Conservation (phyloP, 306 rosid species). For the Castanea crenata region DNA sequence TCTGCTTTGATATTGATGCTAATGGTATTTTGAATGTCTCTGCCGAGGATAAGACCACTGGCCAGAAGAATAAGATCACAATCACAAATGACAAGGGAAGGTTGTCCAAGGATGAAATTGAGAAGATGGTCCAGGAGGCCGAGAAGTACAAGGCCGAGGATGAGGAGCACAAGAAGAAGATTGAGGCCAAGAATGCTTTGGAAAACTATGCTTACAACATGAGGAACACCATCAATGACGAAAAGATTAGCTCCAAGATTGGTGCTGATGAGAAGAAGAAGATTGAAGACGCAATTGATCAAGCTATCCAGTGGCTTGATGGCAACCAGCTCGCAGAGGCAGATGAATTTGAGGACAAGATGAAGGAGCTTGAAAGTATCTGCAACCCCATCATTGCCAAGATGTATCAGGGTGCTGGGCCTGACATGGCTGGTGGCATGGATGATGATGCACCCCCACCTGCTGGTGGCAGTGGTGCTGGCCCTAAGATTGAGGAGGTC, state of each 20-base stretch:
- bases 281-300: constrained; percentile 62
- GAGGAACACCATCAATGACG: constrained; percentile 72
- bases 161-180: constrained; percentile 79
- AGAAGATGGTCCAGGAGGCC: constrained; percentile 84
- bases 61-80: constrained; percentile 80
- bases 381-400: constrained; percentile 77
- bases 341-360: constrained; percentile 72
- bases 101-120: constrained; percentile 67
- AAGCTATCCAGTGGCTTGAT: constrained; percentile 71
- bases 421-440: constrained; percentile 31
- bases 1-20: constrained; percentile 70
- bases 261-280: constrained; percentile 53
- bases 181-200: constrained; percentile 60
- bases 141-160: constrained; percentile 79
- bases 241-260: constrained; percentile 66
- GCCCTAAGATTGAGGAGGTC: constrained; percentile 82
- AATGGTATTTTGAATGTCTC: constrained; percentile 75
- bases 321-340: constrained; percentile 63
- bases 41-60: constrained; percentile 69
- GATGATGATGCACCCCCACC: constrained; percentile 61
- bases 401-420: constrained; percentile 70
- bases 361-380: constrained; percentile 69
- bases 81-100: constrained; percentile 80
- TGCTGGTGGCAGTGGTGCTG: constrained; percentile 57
- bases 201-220: constrained; percentile 79